Conservation (phyloP, 177 flowering plant genomes). For the Telopea speciosissima region DNA sequence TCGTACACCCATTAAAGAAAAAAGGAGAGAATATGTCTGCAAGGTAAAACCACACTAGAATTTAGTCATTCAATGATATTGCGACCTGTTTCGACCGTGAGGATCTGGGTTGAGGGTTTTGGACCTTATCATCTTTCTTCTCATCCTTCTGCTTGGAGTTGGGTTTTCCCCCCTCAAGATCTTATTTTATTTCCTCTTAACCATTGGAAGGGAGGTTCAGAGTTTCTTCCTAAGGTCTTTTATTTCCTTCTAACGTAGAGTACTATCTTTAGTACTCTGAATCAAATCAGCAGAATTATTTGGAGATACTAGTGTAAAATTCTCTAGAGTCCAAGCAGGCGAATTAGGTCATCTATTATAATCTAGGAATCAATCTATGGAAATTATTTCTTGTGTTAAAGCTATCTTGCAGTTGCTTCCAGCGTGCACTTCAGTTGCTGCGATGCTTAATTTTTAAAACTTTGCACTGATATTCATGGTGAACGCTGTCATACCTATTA, state of each 20-base stretch:
- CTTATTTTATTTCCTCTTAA: not conserved
- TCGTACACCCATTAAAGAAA: conserved; percentile 69
- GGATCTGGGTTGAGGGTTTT: conserved; percentile 10
- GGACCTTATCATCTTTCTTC: conserved; percentile 3
- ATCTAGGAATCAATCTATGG: not conserved
- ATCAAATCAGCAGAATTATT: not conserved
- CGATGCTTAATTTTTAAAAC: not conserved
- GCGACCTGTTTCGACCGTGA: conserved; percentile 10
- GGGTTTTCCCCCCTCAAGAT: not conserved
- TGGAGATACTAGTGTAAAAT: not conserved
- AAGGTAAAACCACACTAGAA: conserved; percentile 75
- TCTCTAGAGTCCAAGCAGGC: not conserved
- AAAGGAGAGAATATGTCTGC: conserved; percentile 96
- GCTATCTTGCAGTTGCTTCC: no score
- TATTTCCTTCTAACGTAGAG: not conserved
- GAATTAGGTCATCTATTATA: not conserved
- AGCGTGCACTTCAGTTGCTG: not conserved
- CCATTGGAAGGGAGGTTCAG: not conserved
- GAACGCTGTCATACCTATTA: not conserved
- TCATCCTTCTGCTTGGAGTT: conserved; percentile 10
- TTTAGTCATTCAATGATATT: conserved; percentile 30
- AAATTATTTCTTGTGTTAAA: not conserved
- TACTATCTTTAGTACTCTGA: not conserved
- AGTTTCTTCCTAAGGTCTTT: not conserved
- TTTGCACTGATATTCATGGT: not conserved